Percentiles rank a stretch among this genome's conserved stretches.
phyloP scores from a whole-genome alignment of 176 grass and related monocot genomes.

The Triticum monococcum region DNA sequence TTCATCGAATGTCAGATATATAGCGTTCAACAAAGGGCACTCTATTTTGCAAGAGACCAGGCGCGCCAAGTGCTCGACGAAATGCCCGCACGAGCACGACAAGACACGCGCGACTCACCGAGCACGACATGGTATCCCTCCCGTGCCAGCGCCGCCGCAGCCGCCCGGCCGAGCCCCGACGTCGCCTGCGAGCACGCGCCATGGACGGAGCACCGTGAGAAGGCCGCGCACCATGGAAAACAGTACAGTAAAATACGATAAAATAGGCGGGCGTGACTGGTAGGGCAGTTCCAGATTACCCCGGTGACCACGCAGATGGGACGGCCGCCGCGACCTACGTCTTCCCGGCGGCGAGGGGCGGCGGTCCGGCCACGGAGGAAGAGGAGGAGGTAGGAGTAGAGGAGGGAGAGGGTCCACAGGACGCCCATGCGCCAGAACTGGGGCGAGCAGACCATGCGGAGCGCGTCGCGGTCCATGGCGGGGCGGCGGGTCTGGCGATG shows the following conservation, averaged over 20 bases:
- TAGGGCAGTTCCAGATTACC: constrained; percentile 11
- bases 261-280: background rate
- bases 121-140: constrained; percentile 81
- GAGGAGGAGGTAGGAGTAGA: constrained; percentile 65
- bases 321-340: background rate
- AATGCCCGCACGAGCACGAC: background rate
- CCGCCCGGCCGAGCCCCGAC: constrained; percentile 71
- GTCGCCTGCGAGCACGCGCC: constrained; percentile 47
- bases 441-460: constrained; percentile 47
- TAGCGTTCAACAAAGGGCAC: too few species aligned
- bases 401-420: constrained; percentile 56
- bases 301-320: constrained; percentile 83
- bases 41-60: background rate
- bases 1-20: too few species aligned
- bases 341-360: background rate
- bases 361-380: constrained; percentile 17
- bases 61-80: constrained; percentile 17
- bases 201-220: background rate
- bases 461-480: constrained; percentile 48
- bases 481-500: background rate
- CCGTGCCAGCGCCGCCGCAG: constrained; percentile 51
- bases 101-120: constrained; percentile 41
- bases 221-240: background rate
- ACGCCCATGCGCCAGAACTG: constrained; percentile 92
- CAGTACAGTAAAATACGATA: background rate